phyloP scores from a whole-genome alignment of 106 monocot species.

The Gastrodia elata region DNA sequence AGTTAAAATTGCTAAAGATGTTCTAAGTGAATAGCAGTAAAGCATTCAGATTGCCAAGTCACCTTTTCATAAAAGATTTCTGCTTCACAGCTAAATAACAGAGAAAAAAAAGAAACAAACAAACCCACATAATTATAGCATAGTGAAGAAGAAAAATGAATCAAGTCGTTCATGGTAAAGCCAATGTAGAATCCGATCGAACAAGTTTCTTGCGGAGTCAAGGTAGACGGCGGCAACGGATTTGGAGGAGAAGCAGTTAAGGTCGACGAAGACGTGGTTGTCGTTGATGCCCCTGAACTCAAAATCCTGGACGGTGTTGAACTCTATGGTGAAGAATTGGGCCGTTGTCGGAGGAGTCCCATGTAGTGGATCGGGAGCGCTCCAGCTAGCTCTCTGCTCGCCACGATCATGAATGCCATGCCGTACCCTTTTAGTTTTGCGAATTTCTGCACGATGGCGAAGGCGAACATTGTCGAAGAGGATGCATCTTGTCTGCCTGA shows the following conservation, averaged over 20 bases:
- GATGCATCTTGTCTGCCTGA: too few relatives aligned
- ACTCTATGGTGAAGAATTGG: slow-evolving; percentile 9
- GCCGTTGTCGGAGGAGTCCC: slow-evolving; percentile 13
- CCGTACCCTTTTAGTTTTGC: slow-evolving; percentile 10
- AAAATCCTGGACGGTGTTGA: slow-evolving; percentile 12
- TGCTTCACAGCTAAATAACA: too few relatives aligned
- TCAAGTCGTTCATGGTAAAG: too few relatives aligned
- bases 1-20: too few relatives aligned
- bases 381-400: neutral
- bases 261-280: slow-evolving; percentile 8
- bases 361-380: slow-evolving; percentile 10
- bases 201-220: too few relatives aligned
- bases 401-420: slow-evolving; percentile 8
- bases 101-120: too few relatives aligned
- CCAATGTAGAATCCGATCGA: too few relatives aligned
- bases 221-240: slow-evolving; percentile 11
- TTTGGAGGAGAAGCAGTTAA: slow-evolving; percentile 11
- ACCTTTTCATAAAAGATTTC: too few relatives aligned
- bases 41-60: too few relatives aligned
- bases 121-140: too few relatives aligned
- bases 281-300: slow-evolving; percentile 10
- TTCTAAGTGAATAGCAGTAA: too few relatives aligned
- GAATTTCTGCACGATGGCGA: slow-evolving; percentile 10
- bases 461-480: slow-evolving; percentile 13
- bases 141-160: too few relatives aligned